Conservation (phyloP, 2,329 filamentous ascomycete genomes). For the Fusarium proliferatum region DNA sequence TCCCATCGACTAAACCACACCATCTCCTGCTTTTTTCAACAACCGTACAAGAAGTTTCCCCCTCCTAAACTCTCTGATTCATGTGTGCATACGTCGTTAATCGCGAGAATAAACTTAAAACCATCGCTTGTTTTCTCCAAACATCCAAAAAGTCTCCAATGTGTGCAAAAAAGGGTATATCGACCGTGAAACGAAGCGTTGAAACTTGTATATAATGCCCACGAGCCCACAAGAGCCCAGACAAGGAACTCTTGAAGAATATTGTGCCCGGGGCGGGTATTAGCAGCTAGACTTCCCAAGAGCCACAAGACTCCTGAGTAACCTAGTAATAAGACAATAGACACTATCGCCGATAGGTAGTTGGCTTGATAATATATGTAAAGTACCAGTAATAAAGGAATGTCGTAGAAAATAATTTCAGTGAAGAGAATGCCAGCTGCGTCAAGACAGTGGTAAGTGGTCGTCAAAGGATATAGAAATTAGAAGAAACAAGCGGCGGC, state of each 20-base stretch:
- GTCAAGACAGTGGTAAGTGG: constrained; percentile 13
- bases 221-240: constrained; percentile 24
- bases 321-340: constrained; percentile 45
- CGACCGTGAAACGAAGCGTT: constrained; percentile 46
- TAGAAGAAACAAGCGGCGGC: constrained; percentile 63
- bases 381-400: constrained; percentile 40
- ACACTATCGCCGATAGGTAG: constrained; percentile 50
- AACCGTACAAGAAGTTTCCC: constrained; percentile 21
- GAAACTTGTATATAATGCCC: constrained; percentile 44
- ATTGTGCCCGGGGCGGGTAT: constrained; percentile 37
- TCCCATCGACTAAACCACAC: constrained; percentile 26
- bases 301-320: background rate
- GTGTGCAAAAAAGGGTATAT: constrained; percentile 47
- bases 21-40: constrained; percentile 18
- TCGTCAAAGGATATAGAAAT: constrained; percentile 24
- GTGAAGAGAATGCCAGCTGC: constrained; percentile 43
- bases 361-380: constrained; percentile 46
- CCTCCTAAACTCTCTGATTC: constrained; percentile 29
- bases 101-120: constrained; percentile 35
- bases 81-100: constrained; percentile 46
- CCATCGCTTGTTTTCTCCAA: constrained; percentile 41
- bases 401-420: constrained; percentile 32
- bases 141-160: constrained; percentile 40
- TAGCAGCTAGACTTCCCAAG: constrained; percentile 11
- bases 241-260: constrained; percentile 16